Conservation (phyloP, 345 rosid genomes). For the Brassica carinata region DNA sequence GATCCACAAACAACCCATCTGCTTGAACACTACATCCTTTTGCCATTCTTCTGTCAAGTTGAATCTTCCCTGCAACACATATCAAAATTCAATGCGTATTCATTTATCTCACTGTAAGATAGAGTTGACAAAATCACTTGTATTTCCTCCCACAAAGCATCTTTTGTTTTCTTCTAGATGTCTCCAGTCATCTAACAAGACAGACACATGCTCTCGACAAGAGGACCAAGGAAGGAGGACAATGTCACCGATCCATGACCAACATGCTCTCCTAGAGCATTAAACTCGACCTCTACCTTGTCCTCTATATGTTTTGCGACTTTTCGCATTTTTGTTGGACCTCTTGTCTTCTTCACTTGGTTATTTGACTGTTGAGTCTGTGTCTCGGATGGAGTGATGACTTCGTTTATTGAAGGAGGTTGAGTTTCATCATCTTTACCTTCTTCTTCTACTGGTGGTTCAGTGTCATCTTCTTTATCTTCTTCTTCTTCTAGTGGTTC, state of each 20-base stretch:
- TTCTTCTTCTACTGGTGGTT: too few species aligned
- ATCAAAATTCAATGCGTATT: too few species aligned
- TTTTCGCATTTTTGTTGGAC: neutral
- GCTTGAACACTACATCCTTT: too few species aligned
- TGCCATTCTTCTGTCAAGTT: neutral
- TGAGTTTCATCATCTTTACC: too few species aligned
- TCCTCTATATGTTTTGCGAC: neutral
- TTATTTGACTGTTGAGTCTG: neutral
- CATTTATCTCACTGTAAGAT: too few species aligned
- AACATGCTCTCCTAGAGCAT: neutral
- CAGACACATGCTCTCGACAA: neutral
- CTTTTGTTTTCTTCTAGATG: neutral
- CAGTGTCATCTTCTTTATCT: too few species aligned
- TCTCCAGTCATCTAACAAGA: neutral
- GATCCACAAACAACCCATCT: too few species aligned
- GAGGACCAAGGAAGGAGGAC: neutral
- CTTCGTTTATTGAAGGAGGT: too few species aligned
- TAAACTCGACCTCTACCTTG: constrained; percentile 9
- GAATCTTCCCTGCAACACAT: neutral
- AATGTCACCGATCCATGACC: neutral
- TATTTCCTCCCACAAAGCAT: neutral
- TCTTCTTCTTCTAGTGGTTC: too few species aligned
- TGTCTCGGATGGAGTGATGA: too few species aligned
- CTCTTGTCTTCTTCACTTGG: neutral
- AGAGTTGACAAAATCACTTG: neutral